These are phyloP conservation scores for Abelmoschus esculentus DNA, from an alignment of 345 rosid species.

Conservation along the genomic window DNA sequence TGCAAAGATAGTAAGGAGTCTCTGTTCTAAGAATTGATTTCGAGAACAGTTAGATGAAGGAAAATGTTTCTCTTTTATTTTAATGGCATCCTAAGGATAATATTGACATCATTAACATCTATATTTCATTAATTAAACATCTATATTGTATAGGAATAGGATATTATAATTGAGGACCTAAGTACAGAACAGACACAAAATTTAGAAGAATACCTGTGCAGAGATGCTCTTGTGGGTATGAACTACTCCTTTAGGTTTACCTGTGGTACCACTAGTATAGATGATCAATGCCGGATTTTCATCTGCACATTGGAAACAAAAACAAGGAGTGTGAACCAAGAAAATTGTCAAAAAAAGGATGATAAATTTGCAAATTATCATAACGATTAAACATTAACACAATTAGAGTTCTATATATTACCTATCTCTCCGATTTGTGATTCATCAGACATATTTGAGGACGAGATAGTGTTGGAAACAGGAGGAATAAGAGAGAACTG, in stretches of 20 bases:
- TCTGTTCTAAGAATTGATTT: neutral
- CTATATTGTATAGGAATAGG: neutral
- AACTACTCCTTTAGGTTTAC: constrained; percentile 97
- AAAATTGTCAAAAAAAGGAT: neutral
- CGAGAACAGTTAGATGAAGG: neutral
- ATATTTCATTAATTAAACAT: neutral
- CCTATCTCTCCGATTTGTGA: constrained; percentile 30
- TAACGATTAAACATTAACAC: constrained; percentile 14
- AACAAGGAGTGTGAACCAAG: neutral
- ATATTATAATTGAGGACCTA: neutral
- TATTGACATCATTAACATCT: neutral
- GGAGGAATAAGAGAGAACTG: constrained; percentile 63
- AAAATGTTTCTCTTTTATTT: neutral
- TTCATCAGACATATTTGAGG: constrained; percentile 22
- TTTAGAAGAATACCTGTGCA: constrained; percentile 56
- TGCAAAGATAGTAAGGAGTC: neutral
- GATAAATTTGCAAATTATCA: neutral
- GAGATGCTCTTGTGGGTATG: constrained; percentile 80
- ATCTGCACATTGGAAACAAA: constrained; percentile 35
- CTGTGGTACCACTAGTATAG: constrained; percentile 98
- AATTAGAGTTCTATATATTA: constrained; percentile 20
- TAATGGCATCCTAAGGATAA: neutral
- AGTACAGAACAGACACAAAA: neutral
- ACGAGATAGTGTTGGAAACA: constrained; percentile 31
- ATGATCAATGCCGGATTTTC: constrained; percentile 80